Evolutionary conservation across 768 basidiomycete species (phyloP).

Genomic region (Myochromella boudieri): DNA sequence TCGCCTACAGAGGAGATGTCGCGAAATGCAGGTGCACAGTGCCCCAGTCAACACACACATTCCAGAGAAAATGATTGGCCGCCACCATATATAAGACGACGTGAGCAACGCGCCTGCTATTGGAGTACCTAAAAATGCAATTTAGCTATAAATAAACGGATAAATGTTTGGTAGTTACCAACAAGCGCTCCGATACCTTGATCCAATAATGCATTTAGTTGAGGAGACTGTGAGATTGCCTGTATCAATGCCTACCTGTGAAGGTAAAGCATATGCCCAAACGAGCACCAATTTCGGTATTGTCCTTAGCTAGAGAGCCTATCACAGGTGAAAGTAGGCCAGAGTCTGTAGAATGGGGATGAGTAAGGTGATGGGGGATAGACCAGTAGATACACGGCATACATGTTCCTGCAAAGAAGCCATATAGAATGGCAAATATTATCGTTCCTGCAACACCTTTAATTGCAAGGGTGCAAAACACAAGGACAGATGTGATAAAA

Average conservation of each 20-base stretch:
- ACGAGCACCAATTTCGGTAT: conserved; percentile 53
- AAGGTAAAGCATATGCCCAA: conserved; percentile 49
- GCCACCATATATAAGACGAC: conserved; percentile 20
- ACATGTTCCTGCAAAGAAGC: conserved; percentile 41
- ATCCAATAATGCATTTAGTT: too few relatives aligned
- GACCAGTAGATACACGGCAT: conserved; percentile 25
- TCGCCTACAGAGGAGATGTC: conserved; percentile 19
- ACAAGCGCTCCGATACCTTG: background rate
- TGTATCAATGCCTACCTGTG: conserved; percentile 9
- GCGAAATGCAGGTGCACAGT: conserved; percentile 18
- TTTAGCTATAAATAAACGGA: too few relatives aligned
- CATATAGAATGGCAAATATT: conserved; percentile 35
- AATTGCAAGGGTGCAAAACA: conserved; percentile 38
- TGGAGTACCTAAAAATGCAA: conserved; percentile 18
- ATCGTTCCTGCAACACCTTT: conserved; percentile 27
- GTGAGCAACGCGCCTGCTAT: conserved; percentile 17
- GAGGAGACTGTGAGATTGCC: too few relatives aligned
- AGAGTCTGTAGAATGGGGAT: conserved; percentile 33
- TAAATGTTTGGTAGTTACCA: background rate
- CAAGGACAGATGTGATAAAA: conserved; percentile 26
- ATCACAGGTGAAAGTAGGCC: conserved; percentile 46
- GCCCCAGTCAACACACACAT: conserved; percentile 11
- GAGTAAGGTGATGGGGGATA: background rate
- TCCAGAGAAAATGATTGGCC: conserved; percentile 21
- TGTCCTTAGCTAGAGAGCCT: conserved; percentile 38